These are phyloP conservation scores for Mucor circinelloides DNA, from an alignment of 371 early-diverging fungal genomes.

Conservation along the genomic window DNA sequence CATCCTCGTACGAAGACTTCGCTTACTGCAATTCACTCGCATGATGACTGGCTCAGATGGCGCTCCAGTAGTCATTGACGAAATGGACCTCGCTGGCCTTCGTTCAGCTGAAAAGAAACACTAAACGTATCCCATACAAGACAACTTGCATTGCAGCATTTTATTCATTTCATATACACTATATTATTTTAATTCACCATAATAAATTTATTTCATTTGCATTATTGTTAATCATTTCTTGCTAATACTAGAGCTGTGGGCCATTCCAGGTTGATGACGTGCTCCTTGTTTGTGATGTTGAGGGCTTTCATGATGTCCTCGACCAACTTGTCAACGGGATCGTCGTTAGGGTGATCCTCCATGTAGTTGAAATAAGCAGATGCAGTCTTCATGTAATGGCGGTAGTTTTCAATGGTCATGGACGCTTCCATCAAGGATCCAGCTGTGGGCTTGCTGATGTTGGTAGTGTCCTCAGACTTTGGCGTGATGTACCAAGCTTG, in stretches of 20 bases:
- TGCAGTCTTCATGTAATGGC: constrained; percentile 57
- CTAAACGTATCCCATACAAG: background rate
- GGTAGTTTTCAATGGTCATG: constrained; percentile 41
- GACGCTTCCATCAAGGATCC: constrained; percentile 38
- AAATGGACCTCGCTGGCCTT: background rate
- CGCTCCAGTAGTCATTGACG: background rate
- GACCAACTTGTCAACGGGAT: constrained; percentile 18
- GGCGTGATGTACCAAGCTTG: constrained; percentile 45
- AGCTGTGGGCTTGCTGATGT: constrained; percentile 12
- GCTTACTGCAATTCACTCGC: constrained; percentile 9
- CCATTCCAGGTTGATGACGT: constrained; percentile 19
- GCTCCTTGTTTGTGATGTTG: background rate
- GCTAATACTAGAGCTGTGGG: constrained; percentile 24
- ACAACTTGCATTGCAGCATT: background rate
- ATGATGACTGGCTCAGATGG: background rate
- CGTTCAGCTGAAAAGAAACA: background rate
- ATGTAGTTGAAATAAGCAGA: constrained; percentile 55
- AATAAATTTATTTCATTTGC: background rate
- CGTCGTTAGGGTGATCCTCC: constrained; percentile 11
- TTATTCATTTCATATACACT: background rate
- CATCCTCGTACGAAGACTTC: constrained; percentile 15
- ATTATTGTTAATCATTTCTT: constrained; percentile 5
- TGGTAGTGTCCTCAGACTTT: constrained; percentile 1
- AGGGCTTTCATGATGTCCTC: background rate
- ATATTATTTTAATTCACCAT: background rate